phyloP scores from a whole-genome alignment of 345 rosid species.

The Salix koriyanagi region DNA sequence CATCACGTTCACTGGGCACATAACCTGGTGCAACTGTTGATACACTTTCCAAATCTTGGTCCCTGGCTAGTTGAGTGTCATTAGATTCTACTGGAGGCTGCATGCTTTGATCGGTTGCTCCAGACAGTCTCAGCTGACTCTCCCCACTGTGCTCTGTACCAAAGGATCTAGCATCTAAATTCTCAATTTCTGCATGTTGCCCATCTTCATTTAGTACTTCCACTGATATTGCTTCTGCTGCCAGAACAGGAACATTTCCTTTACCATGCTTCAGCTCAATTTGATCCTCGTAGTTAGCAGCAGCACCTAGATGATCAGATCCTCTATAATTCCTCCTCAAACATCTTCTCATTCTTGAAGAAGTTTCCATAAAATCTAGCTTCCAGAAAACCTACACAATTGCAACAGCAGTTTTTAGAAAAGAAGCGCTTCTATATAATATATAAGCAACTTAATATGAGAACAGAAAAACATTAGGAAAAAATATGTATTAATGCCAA shows the following conservation, averaged over 20 bases:
- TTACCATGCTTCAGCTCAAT: conserved; percentile 37
- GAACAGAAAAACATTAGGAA: background rate
- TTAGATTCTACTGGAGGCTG: conserved; percentile 42
- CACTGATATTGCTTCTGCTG: conserved; percentile 82
- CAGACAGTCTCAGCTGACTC: conserved; percentile 41
- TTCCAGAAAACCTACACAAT: conserved; percentile 83
- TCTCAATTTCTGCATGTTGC: conserved; percentile 64
- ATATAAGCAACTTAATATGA: conserved; percentile 1
- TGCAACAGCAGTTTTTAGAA: conserved; percentile 5
- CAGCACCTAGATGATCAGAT: conserved; percentile 87
- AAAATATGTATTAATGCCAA: background rate
- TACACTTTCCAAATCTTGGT: conserved; percentile 47
- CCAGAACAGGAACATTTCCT: conserved; percentile 61
- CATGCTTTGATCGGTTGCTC: conserved; percentile 45
- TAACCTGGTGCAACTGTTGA: conserved; percentile 75
- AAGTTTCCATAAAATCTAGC: conserved; percentile 91
- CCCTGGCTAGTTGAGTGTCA: conserved; percentile 47
- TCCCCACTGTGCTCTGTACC: conserved; percentile 41
- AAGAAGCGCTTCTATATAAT: background rate
- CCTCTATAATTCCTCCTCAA: conserved; percentile 78
- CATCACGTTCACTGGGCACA: conserved; percentile 84
- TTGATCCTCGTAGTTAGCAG: conserved; percentile 80
- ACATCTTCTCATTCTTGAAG: conserved; percentile 90
- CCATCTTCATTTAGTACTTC: conserved; percentile 73
- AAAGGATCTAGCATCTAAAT: conserved; percentile 42